Conservation (phyloP, 148 eudicot genomes). For the Rhododendron kiyosumense region DNA sequence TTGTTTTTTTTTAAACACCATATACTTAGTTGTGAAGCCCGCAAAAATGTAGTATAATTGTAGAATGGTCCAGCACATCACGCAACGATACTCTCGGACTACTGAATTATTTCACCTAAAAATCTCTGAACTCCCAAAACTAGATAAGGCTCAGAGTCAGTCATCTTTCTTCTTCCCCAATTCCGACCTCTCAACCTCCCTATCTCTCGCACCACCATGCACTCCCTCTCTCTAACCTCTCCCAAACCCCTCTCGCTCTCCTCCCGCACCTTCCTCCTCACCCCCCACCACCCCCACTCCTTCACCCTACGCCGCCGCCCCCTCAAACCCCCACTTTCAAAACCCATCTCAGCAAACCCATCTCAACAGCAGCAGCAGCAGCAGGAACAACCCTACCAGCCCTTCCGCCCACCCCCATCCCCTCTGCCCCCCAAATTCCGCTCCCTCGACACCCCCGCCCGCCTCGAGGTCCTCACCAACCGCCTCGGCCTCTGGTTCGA, state of each 20-base stretch:
- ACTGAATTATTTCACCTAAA: no score
- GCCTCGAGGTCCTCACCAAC: conserved; percentile 58
- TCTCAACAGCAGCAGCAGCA: conserved; percentile 11
- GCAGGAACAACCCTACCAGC: conserved; percentile 58
- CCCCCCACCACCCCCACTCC: conserved; percentile 11
- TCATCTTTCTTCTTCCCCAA: background rate
- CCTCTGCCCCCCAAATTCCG: conserved; percentile 62
- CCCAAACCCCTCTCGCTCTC: conserved; percentile 18
- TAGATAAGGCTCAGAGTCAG: background rate
- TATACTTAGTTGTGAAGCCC: no score
- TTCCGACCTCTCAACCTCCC: background rate
- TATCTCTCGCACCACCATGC: background rate
- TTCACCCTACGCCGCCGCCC: conserved; percentile 10
- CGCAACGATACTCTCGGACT: no score
- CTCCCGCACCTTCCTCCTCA: conserved; percentile 19
- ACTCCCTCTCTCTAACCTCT: conserved; percentile 4
- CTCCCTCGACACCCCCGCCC: conserved; percentile 43
- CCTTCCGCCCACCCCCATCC: conserved; percentile 65
- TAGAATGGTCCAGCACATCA: no score
- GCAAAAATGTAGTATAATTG: no score
- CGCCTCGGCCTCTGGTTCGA: conserved; percentile 78
- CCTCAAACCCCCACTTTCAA: conserved; percentile 12
- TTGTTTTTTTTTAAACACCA: no score
- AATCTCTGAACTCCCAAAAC: background rate
- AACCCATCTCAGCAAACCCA: conserved; percentile 16